Base-by-base conservation (phyloP, 192 early-diverging fungal genomes). In the Pilaira anomala region DNA sequence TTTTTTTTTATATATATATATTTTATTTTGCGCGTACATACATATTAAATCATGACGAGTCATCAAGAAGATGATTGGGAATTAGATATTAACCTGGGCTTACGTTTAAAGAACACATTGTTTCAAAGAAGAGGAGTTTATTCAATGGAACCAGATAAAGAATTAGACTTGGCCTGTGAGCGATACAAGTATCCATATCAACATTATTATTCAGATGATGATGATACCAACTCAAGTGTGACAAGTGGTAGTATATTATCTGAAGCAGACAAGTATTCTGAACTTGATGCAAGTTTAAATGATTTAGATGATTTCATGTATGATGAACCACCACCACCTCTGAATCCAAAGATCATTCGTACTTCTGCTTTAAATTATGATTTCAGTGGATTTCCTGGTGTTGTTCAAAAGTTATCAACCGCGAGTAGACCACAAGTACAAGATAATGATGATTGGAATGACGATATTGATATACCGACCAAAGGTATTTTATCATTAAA, bases 251-350 rank as follows among this genome's bases (percentile, higher is more conserved):
- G n/a, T n/a, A 58, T 40, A 19, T 19, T 19, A 21, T 58, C 56
- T 1, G 56, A 63, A 21, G 24, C 28, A 30, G 62, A 63, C 33
- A 63, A 52, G 33, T 63, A 51, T 26, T 63, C 62, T 14, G 49
- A 63, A 19, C 29, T 28, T 0, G 33, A 26, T 12, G 14, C 19
- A 25, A 22, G 14, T 7, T 24, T 51, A 22, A 39, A 48, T 36
- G 48, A 50, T n/a, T n/a, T 63, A 24, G 62, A 63, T 28, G 48
- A 19, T 7, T 63, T 63, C 24, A 63, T 63, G 62, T 63, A 52
- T 26, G 49, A 63, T 14, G 26, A 16, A 0, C 52, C 52, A 36
- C 29, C 30, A 1, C n/a, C 33, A 13, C 29, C 60, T 3, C 5
- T 30, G 28, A 22, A 40, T 46, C 13, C 4, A 46, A 14, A 46